Evolutionary conservation across 1,139 yeast genomes (phyloP).

Genomic region (Debaryomyces subglobosus): DNA sequence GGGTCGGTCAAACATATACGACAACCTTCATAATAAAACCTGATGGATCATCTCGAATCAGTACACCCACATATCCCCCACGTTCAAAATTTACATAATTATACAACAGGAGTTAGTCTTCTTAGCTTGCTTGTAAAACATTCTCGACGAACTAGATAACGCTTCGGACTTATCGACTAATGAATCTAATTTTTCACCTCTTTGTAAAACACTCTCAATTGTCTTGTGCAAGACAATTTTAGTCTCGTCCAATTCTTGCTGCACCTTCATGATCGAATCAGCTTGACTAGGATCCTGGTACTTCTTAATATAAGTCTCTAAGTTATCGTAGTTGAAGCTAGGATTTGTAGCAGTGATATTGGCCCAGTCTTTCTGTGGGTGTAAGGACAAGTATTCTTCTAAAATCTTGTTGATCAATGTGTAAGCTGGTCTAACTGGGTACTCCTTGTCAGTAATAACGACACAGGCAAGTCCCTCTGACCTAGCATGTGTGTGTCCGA

Average conservation of each 20-base stretch:
- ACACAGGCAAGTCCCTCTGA: slow-evolving; percentile 95
- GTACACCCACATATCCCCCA: background rate
- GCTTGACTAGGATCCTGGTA: slow-evolving; percentile 98
- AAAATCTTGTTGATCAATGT: slow-evolving; percentile 85
- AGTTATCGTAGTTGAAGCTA: slow-evolving; percentile 56
- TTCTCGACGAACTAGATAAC: slow-evolving; percentile 80
- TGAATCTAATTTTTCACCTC: slow-evolving; percentile 95
- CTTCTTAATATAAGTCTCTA: slow-evolving; percentile 72
- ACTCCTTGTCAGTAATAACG: slow-evolving; percentile 88
- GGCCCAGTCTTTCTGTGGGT: slow-evolving; percentile 76
- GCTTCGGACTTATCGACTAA: slow-evolving; percentile 96
- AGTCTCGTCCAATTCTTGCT: slow-evolving; percentile 96
- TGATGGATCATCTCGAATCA: background rate
- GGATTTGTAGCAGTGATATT: slow-evolving; percentile 52
- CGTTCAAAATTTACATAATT: slow-evolving; percentile 50
- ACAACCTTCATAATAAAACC: background rate
- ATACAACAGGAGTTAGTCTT: slow-evolving; percentile 96
- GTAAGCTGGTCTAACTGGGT: slow-evolving; percentile 97
- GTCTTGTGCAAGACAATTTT: slow-evolving; percentile 95
- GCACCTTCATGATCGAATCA: slow-evolving; percentile 95
- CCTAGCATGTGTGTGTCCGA: slow-evolving; percentile 91
- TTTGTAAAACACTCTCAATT: slow-evolving; percentile 88
- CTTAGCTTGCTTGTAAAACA: slow-evolving; percentile 97
- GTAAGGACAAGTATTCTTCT: slow-evolving; percentile 86
- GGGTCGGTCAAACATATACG: background rate